Base-by-base conservation (phyloP, 768 basidiomycete genomes). In the Termitomyces bulborhizus region DNA sequence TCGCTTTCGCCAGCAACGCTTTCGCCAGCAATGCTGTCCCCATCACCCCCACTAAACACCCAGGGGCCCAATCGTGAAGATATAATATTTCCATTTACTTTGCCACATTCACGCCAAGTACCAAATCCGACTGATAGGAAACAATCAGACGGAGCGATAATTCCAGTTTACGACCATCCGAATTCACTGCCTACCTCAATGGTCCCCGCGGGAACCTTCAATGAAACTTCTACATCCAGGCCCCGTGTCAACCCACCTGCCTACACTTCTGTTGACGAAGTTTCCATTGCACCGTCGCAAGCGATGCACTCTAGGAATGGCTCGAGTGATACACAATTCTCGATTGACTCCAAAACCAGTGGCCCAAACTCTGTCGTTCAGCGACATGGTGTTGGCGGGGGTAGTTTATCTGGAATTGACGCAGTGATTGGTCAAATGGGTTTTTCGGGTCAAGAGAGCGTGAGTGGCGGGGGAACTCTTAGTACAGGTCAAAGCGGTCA, bases 161-260 rank as follows among this genome's bases (percentile, higher is more conserved):
- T 61, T 52, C 65, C 68, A 4, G 51, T 65, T 1, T 74, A 69
- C 50, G 72, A 73, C 49, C 50, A 62, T 3, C 70, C 71, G 6
- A 66, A 61, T 39, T 68, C 71, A 4, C 65, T 65, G 4, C 70
- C 69, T 18, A 26, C 15, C 8, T 44, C 53, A 45, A 21, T 56
- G 32, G 9, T 52, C 57, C 52, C 58, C 49, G 18, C 59, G 61
- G 63, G 57, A 53, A 31, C 61, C 55, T 40, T 55, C 18, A 34
- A 40, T 15, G 41, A 24, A 9, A 29, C 6, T n/a, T 4, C 43
- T n/a, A 24, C 43, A 2, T 13, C 16, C 34, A 53, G 67, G 37
- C 24, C 61, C 4, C 65, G 66, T 8, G 58, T 65, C 51, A 73
- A 73, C 41, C 76, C 76, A 3, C 76, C 76, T 11, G 68, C 72